Evolutionary conservation across 1,284 basidiomycete species (phyloP).

Genomic region (Volvariella surrecta): DNA sequence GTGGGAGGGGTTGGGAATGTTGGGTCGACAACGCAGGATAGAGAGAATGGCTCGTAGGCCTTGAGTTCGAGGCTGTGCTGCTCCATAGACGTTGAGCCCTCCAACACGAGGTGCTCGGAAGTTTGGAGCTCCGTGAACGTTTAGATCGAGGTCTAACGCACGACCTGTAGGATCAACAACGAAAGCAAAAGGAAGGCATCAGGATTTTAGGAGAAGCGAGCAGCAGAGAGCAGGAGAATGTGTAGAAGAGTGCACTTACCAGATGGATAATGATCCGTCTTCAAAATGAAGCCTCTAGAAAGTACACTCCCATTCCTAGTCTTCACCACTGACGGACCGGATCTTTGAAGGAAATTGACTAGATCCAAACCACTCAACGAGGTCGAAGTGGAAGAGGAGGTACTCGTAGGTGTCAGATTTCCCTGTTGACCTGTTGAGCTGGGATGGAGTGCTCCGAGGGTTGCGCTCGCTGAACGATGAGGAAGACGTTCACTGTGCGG

Average conservation of each 20-base stretch:
- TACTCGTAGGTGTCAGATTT: no score
- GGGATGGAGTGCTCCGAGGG: no score
- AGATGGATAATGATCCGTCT: conserved; percentile 90
- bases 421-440: no score
- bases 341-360: conserved; percentile 50
- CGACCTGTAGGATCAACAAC: conserved; percentile 67
- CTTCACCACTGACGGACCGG: conserved; percentile 75
- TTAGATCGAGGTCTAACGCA: conserved; percentile 86
- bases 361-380: conserved; percentile 36
- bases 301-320: conserved; percentile 84
- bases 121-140: conserved; percentile 92
- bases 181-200: no score
- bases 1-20: conserved; percentile 49
- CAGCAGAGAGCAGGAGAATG: neutral
- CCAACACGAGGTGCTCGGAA: conserved; percentile 78
- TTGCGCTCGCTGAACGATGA: no score
- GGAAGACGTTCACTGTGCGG: no score
- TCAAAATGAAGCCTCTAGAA: conserved; percentile 85
- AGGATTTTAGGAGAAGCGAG: neutral
- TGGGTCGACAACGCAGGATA: conserved; percentile 74
- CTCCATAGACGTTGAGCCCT: conserved; percentile 84
- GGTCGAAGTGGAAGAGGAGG: no score
- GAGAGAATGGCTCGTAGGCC: conserved; percentile 91
- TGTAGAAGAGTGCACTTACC: conserved; percentile 33
- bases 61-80: conserved; percentile 91